Conservation (phyloP, 2,329 filamentous ascomycete species). For the Dryadomyces quercivorus region DNA sequence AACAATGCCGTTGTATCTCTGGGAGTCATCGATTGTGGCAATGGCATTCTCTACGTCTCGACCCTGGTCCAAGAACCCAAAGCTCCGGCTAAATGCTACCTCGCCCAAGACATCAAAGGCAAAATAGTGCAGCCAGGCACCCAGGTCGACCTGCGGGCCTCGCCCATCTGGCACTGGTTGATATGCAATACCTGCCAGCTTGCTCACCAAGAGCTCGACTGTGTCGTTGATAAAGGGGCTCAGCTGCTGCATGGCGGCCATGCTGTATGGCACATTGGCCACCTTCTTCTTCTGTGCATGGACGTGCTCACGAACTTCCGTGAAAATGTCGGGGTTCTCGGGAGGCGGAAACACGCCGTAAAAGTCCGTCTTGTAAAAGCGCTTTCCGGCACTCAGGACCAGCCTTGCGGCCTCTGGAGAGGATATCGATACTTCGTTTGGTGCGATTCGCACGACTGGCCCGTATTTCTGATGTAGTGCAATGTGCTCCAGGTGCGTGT, state of each 20-base stretch:
- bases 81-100: slow-evolving; percentile 37
- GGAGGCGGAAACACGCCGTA: slow-evolving; percentile 42
- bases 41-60: slow-evolving; percentile 38
- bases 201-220: slow-evolving; percentile 30
- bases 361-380: slow-evolving; percentile 40
- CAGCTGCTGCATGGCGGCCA: slow-evolving; percentile 40
- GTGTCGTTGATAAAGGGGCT: slow-evolving; percentile 39
- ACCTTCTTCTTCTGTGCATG: slow-evolving; percentile 43
- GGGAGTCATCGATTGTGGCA: slow-evolving; percentile 37
- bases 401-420: slow-evolving; percentile 32
- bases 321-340: slow-evolving; percentile 47
- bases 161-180: slow-evolving; percentile 8
- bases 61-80: slow-evolving; percentile 38
- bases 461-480: slow-evolving; percentile 32
- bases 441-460: slow-evolving; percentile 35
- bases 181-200: slow-evolving; percentile 26
- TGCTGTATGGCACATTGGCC: slow-evolving; percentile 37
- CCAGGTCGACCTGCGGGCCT: slow-evolving; percentile 28
- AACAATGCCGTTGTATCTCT: slow-evolving; percentile 39
- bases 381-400: slow-evolving; percentile 35
- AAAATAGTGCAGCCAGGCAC: slow-evolving; percentile 31
- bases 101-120: slow-evolving; percentile 39
- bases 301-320: slow-evolving; percentile 39
- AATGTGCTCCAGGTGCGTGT: slow-evolving; percentile 29
- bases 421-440: slow-evolving; percentile 33